These are phyloP conservation scores for Euptelea pleiosperma DNA, from an alignment of 164 flowering plant species.

Conservation along the genomic window DNA sequence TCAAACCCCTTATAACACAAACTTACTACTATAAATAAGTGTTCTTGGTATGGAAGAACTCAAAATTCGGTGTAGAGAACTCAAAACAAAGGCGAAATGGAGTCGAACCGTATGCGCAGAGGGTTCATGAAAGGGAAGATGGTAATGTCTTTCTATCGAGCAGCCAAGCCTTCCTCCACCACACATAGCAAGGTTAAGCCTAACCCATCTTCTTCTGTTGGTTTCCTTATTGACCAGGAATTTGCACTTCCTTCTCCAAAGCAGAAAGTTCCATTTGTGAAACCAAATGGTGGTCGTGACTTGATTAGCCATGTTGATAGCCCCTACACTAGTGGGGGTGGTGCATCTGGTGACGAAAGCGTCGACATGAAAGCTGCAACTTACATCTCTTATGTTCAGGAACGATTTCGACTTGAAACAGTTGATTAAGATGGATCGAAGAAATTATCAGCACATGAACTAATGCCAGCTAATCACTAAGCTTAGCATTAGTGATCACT, in stretches of 20 bases:
- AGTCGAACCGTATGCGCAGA: slow-evolving; percentile 32
- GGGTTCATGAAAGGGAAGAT: slow-evolving; percentile 40
- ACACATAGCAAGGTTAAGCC: slow-evolving; percentile 25
- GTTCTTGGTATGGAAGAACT: background rate
- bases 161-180: slow-evolving; percentile 20
- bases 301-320: slow-evolving; percentile 3
- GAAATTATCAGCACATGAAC: slow-evolving; percentile 10
- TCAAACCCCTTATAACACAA: background rate
- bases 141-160: slow-evolving; percentile 26
- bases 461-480: too few species aligned
- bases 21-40: slow-evolving; percentile 17
- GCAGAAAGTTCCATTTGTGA: slow-evolving; percentile 23
- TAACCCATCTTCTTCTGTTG: slow-evolving; percentile 15
- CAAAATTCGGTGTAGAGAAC: background rate
- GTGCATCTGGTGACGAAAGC: slow-evolving; percentile 36
- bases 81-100: slow-evolving; percentile 19
- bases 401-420: slow-evolving; percentile 55
- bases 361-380: slow-evolving; percentile 49
- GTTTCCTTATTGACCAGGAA: too few species aligned
- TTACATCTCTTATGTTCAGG: slow-evolving; percentile 60
- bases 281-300: too few species aligned
- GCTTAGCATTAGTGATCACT: too few species aligned
- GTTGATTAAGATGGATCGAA: slow-evolving; percentile 12
- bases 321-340: slow-evolving; percentile 9
- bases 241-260: slow-evolving; percentile 20